phyloP scores from a whole-genome alignment of 2,329 filamentous ascomycete genomes.

The Cladophialophora immunda region DNA sequence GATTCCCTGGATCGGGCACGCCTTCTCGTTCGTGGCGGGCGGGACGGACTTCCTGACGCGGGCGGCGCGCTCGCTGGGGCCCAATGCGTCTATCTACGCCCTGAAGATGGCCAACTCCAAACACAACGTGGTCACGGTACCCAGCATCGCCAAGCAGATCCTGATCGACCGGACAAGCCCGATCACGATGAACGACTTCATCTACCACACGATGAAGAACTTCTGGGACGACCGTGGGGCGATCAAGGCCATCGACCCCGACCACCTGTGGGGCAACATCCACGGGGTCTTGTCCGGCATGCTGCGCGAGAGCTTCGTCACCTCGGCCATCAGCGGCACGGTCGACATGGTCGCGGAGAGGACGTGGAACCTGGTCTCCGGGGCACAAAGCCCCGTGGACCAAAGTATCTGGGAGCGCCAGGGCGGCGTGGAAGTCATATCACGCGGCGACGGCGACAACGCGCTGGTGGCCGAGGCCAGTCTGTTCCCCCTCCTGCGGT shows the following conservation, averaged over 20 bases:
- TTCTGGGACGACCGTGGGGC: slow-evolving; percentile 55
- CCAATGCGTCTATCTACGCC: slow-evolving; percentile 35
- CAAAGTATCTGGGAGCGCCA: slow-evolving; percentile 69
- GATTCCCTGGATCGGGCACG: slow-evolving; percentile 66
- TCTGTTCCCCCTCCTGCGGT: slow-evolving; percentile 62
- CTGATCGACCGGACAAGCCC: slow-evolving; percentile 45
- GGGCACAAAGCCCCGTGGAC: slow-evolving; percentile 67
- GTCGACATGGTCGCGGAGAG: slow-evolving; percentile 53
- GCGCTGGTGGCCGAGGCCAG: slow-evolving; percentile 60
- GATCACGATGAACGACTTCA: slow-evolving; percentile 43
- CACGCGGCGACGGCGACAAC: slow-evolving; percentile 42
- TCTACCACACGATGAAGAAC: slow-evolving; percentile 49
- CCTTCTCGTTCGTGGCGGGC: slow-evolving; percentile 52
- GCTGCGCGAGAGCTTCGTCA: slow-evolving; percentile 57
- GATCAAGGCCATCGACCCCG: slow-evolving; percentile 47
- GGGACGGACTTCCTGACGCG: slow-evolving; percentile 22
- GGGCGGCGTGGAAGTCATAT: slow-evolving; percentile 54
- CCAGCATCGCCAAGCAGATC: slow-evolving; percentile 55
- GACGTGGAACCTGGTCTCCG: slow-evolving; percentile 66
- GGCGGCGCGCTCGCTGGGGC: slow-evolving; percentile 21
- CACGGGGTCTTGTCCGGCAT: slow-evolving; percentile 53
- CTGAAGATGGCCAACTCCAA: slow-evolving; percentile 50
- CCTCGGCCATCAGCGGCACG: slow-evolving; percentile 46
- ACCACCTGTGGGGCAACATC: slow-evolving; percentile 47
- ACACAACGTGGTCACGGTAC: slow-evolving; percentile 61